Percentiles rank a stretch among this genome's conserved stretches.
Conservation (phyloP, 1,284 basidiomycete species). For the Leccinum subrobustum region DNA sequence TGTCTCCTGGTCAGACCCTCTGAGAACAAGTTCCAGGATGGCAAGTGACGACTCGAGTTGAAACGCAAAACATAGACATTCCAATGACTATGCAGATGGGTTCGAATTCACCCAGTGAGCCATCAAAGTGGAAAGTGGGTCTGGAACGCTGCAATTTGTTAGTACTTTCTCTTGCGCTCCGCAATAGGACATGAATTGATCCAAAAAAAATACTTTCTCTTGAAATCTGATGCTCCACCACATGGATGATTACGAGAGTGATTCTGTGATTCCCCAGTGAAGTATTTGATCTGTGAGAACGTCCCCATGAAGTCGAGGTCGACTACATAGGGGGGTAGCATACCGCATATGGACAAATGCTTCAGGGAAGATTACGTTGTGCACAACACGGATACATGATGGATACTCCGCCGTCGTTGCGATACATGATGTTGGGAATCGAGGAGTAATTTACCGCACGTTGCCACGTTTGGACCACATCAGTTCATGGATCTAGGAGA, state of each 20-base stretch:
- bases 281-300: neutral
- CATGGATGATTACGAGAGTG: neutral
- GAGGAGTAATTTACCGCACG: neutral
- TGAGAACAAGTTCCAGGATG: neutral
- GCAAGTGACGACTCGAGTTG: neutral
- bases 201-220: neutral
- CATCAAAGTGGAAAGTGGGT: neutral
- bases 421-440: neutral
- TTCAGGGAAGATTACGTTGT: neutral
- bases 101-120: neutral
- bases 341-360: neutral
- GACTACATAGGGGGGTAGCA: neutral
- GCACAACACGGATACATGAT: neutral
- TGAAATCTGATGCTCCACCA: neutral
- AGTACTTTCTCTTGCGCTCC: no score
- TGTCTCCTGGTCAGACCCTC: neutral
- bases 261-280: neutral
- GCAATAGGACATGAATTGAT: no score
- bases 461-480: neutral
- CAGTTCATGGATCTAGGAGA: neutral
- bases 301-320: neutral
- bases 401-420: neutral
- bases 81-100: neutral
- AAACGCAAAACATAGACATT: neutral
- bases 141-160: no score